Conservation (phyloP, 768 basidiomycete genomes). For the Lentinula lateritia region DNA sequence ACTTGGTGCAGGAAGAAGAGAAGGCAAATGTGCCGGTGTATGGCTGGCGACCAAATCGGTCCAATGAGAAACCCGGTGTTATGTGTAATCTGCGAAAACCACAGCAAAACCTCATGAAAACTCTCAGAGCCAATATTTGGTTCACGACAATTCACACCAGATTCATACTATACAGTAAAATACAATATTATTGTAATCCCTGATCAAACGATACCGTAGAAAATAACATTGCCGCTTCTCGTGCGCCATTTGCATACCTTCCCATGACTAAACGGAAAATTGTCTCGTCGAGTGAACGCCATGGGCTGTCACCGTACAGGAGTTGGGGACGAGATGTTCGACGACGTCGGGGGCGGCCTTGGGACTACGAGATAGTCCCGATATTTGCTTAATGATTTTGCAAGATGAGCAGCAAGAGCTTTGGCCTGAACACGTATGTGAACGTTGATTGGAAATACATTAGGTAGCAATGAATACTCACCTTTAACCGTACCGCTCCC, state of each 20-base stretch:
- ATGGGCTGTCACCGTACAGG: slow-evolving; percentile 13
- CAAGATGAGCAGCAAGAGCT: slow-evolving; percentile 36
- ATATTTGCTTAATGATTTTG: slow-evolving; percentile 37
- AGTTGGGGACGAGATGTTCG: slow-evolving; percentile 28
- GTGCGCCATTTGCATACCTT: neutral
- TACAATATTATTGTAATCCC: neutral
- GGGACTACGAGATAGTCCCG: slow-evolving; percentile 29
- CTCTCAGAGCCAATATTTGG: neutral
- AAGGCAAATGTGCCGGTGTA: neutral
- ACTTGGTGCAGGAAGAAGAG: neutral
- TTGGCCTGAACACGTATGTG: slow-evolving; percentile 26
- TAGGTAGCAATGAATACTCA: slow-evolving; percentile 19
- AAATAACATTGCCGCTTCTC: neutral
- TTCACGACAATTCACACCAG: neutral
- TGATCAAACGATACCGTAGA: neutral
- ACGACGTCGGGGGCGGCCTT: slow-evolving; percentile 20
- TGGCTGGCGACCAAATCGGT: neutral
- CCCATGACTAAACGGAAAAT: neutral
- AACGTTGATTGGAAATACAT: neutral
- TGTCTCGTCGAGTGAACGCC: neutral
- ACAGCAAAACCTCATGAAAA: neutral
- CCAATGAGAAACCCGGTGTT: slow-evolving; percentile 1
- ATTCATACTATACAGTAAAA: neutral
- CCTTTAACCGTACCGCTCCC: slow-evolving; percentile 62
- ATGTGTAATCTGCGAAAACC: neutral